Evolutionary conservation across 2,329 filamentous ascomycete species (phyloP), one percentile per base, ranked within the genome.

Genomic region (Aspergillus quadricinctus): DNA sequence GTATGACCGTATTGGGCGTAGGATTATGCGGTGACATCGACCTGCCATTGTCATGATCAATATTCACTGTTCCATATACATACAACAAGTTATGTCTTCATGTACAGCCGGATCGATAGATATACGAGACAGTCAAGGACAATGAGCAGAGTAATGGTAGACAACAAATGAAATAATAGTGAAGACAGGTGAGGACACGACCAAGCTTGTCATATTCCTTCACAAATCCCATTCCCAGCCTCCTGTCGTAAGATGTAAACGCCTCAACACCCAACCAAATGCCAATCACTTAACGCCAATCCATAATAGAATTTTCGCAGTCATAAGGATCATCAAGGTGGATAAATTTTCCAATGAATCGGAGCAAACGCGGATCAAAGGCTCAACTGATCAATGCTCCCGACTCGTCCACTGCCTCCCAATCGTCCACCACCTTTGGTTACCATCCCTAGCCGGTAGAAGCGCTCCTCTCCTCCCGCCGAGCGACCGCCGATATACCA

Each of bases 401-500:
- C 75, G 8, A 78, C 75, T 57, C 77, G 63, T 21, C 70, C 73
- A 53, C 72, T 71, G 17, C 72, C 75, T 8, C 73, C 76, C 48
- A 75, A 63, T 50, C 75, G 64, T 35, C 73, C 76, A 46, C 74
- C 74, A 6, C 72, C 74, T 56, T 73, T 77, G 4, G 75, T 78
- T 23, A 80, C 77, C 72, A 79, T 74, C 3, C 78, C 78, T 6
- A 80, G 60, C 8, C 75, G 71, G 55, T 80, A 80, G 55, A 79
- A 79, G 50, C 76, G 71, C 58, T 80, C 78, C 64, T 80, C 78
- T 0, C 78, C 78, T 17, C 65, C 70, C 10, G 75, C 72, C 23
- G 75, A 79, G 37, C 76, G 69, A 4, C 78, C 78, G 3, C 78
- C 78, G 27, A 81, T 77, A 65, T 80, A 81, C 78, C 78, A 80